Conservation (phyloP, 2,329 filamentous ascomycete genomes). For the Aspergillus neoniger region DNA sequence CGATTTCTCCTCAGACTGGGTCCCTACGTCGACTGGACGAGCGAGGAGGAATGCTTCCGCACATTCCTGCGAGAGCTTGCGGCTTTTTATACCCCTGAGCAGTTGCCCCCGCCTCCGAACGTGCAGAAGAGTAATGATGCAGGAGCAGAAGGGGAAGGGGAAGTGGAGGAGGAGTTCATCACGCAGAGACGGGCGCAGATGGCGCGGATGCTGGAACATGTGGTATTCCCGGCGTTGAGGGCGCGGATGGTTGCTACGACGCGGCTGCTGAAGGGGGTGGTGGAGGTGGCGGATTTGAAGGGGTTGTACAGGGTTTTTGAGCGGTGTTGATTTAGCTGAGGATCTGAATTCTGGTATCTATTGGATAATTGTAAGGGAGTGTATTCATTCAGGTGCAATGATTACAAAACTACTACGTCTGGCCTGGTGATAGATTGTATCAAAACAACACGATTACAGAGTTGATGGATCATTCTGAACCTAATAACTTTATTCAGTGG, state of each 20-base stretch:
- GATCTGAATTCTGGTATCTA: background rate
- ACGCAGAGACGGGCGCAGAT: conserved; percentile 65
- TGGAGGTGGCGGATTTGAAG: conserved; percentile 90
- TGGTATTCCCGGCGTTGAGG: conserved; percentile 88
- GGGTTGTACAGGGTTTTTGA: conserved; percentile 94
- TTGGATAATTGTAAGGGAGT: background rate
- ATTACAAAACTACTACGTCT: too few relatives aligned
- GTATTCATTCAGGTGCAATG: background rate
- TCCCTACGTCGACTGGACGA: conserved; percentile 81
- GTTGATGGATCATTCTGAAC: too few relatives aligned
- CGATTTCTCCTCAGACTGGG: conserved; percentile 85
- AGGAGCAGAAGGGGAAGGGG: conserved; percentile 25
- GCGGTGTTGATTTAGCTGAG: conserved; percentile 63
- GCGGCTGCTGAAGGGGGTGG: conserved; percentile 70
- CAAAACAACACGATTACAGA: too few relatives aligned
- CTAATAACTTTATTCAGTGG: too few relatives aligned
- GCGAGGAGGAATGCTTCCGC: conserved; percentile 83
- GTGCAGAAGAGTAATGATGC: conserved; percentile 10
- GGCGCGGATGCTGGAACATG: conserved; percentile 74
- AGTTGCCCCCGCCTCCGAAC: conserved; percentile 59
- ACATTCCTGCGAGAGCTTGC: conserved; percentile 84
- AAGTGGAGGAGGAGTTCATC: conserved; percentile 48
- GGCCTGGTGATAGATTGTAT: too few relatives aligned
- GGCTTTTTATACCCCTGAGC: conserved; percentile 86
- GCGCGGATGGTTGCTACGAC: conserved; percentile 79